These are phyloP conservation scores for Triticum urartu DNA, from an alignment of 176 grass and related monocot species.

Conservation along the genomic window DNA sequence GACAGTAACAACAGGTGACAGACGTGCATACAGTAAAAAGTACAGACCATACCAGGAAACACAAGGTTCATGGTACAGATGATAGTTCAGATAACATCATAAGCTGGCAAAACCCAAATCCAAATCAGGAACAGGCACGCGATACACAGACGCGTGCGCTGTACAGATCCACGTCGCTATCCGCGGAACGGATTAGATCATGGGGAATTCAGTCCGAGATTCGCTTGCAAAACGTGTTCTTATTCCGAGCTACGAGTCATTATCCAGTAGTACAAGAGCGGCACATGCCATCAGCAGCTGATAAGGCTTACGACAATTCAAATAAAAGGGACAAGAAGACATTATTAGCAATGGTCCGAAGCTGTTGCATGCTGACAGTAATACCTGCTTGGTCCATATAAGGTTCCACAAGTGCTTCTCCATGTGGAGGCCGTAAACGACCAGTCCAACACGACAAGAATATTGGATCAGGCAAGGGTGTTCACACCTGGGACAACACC, in stretches of 20 bases:
- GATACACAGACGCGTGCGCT: neutral
- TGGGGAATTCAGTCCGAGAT: neutral
- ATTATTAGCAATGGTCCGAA: conserved; percentile 26
- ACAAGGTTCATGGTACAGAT: neutral
- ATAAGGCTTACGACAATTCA: neutral
- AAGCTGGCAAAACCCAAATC: neutral
- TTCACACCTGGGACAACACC: conserved; percentile 37
- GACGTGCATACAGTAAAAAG: neutral
- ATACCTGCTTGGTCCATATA: conserved; percentile 23
- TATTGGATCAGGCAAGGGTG: neutral
- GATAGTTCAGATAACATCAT: neutral
- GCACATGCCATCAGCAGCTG: conserved; percentile 3
- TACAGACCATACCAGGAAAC: neutral
- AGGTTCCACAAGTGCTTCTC: neutral
- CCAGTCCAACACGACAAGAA: conserved; percentile 33
- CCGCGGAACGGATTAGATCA: neutral
- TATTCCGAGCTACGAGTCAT: neutral
- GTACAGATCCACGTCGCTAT: neutral
- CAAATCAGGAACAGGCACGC: neutral
- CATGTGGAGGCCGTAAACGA: conserved; percentile 15
- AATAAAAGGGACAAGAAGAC: neutral
- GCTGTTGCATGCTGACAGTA: conserved; percentile 9
- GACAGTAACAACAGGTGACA: neutral
- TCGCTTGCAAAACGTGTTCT: conserved; percentile 25
- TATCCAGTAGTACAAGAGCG: neutral